Base-by-base conservation (phyloP, 1,284 basidiomycete genomes). In the Coriolopsis trogii region DNA sequence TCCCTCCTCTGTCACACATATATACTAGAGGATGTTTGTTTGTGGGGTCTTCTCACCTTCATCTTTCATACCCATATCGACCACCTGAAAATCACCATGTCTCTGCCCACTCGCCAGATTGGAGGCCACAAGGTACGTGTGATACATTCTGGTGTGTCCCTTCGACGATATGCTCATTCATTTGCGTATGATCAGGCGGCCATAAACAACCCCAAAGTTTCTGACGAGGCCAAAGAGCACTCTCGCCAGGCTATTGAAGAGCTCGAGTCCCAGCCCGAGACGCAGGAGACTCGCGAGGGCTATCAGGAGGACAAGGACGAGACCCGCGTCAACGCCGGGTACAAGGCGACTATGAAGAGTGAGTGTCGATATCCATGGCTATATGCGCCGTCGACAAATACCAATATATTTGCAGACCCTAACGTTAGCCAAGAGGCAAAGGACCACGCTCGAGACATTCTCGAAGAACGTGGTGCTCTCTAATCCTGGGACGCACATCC, bases 271-370 rank as follows among this genome's bases (percentile, higher is more conserved):
- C 23, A 59, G 24, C 41, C 51, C 51, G 67, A 45, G 55, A 59
- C 42, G 6, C 46, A 59, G 39, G 41, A 52, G 34, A 54, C 42
- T 51, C 46, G 53, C 42, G 39, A 56, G 18, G 43, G 48, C 26
- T 53, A 53, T 51, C 49, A 55, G 6, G 33, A 55, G 31, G 62
- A 58, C 30, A 67, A 68, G 33, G 67, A 71, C 26, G 60, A 63
- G 13, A 40, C 55, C 3, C 67, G 65, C 18, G 67, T 71, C 29
- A 67, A 72, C 37, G 73, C 69, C 15, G 79, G 78, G 10, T 77
- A 79, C 69, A 81, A 81, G 67, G 77, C 79, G 4, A 76, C 78
- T 4, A 45, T 81, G 42, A 72, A 67, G 58, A 81, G 77, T 77
- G 39, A 16, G 73, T 64, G n/a, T n/a, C n/a, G n/a, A n/a, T 6